Conservation (phyloP, 2,329 filamentous ascomycete genomes). For the Hypoxylon sp. region DNA sequence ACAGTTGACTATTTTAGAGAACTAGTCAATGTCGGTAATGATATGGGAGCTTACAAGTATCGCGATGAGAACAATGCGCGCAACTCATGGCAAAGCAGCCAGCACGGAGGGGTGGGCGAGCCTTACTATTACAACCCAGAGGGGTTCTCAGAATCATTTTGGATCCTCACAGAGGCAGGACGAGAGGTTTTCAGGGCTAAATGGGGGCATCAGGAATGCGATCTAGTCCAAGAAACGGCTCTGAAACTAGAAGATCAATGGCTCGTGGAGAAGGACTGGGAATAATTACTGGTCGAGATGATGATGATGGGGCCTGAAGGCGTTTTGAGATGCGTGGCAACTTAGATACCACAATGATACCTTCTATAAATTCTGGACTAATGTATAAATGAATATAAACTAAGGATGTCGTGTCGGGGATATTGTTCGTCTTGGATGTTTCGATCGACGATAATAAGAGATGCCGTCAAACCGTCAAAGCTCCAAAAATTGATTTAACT, state of each 20-base stretch:
- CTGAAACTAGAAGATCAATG: slow-evolving; percentile 42
- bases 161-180: slow-evolving; percentile 56
- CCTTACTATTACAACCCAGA: slow-evolving; percentile 60
- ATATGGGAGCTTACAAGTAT: slow-evolving; percentile 46
- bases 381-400: background rate
- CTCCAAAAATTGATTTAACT: no score
- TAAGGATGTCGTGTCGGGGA: no score
- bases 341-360: slow-evolving; percentile 4
- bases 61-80: slow-evolving; percentile 43
- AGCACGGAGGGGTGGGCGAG: slow-evolving; percentile 61
- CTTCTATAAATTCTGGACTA: background rate
- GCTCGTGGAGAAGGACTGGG: slow-evolving; percentile 44
- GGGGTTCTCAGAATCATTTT: slow-evolving; percentile 55
- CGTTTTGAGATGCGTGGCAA: background rate
- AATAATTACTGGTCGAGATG: slow-evolving; percentile 6
- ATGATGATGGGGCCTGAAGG: background rate
- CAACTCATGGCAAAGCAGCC: slow-evolving; percentile 62
- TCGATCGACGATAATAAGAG: no score
- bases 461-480: no score
- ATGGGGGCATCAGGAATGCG: slow-evolving; percentile 44
- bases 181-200: slow-evolving; percentile 48
- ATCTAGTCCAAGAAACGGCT: slow-evolving; percentile 42
- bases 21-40: slow-evolving; percentile 43
- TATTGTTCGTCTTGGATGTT: no score
- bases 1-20: slow-evolving; percentile 42